A percentile compares a stretch with the other conserved stretches of the same genome.
Conservation (phyloP, 305 asterid species). For the Solanum hybrid region DNA sequence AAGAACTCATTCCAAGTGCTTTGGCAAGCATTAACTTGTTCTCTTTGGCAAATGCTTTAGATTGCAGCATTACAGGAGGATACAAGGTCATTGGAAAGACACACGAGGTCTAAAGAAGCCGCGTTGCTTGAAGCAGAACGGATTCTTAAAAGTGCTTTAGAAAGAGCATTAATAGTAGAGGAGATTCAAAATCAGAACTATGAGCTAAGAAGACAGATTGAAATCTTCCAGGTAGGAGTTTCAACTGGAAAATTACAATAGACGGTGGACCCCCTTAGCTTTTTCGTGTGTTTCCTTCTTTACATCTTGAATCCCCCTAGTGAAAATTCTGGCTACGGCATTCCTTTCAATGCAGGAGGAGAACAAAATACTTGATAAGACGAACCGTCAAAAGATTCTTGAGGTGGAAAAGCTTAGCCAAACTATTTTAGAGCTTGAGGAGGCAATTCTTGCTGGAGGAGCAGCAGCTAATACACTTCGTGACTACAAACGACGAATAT, state of each 20-base stretch:
- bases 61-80: slow-evolving; percentile 64
- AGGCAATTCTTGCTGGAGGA: slow-evolving; percentile 85
- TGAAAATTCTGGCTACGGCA: background rate
- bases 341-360: slow-evolving; percentile 45
- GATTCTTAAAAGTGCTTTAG: slow-evolving; percentile 68
- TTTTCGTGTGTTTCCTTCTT: background rate
- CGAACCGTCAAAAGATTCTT: slow-evolving; percentile 62
- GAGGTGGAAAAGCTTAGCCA: slow-evolving; percentile 85
- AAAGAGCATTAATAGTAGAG: slow-evolving; percentile 77
- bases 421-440: slow-evolving; percentile 78
- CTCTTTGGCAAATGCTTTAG: slow-evolving; percentile 19
- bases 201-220: slow-evolving; percentile 70
- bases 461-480: slow-evolving; percentile 67
- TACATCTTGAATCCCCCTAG: background rate
- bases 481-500: slow-evolving; percentile 55
- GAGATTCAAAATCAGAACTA: slow-evolving; percentile 77
- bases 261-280: background rate
- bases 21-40: background rate
- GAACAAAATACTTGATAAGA: slow-evolving; percentile 73
- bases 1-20: background rate
- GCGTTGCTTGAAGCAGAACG: slow-evolving; percentile 82
- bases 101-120: slow-evolving; percentile 70
- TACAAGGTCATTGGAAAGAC: slow-evolving; percentile 69
- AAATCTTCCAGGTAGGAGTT: slow-evolving; percentile 60
- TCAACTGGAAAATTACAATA: background rate